Percentiles rank a stretch among this genome's conserved stretches.
phyloP scores from a whole-genome alignment of 305 asterid species.

The Fraxinus platypoda region DNA sequence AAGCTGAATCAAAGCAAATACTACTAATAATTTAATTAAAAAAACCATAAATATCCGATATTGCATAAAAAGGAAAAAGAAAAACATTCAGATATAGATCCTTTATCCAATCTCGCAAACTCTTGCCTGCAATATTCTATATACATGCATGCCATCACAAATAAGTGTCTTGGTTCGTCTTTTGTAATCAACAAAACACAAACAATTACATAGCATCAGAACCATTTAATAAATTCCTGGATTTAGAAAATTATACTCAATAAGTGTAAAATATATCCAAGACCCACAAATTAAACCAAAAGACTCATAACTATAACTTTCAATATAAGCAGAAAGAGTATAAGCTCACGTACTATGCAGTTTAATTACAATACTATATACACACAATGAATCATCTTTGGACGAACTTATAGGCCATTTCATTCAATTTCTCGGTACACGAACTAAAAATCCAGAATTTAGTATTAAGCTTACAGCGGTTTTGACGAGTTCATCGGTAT shows the following conservation, averaged over 20 bases:
- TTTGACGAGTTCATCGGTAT: slow-evolving; percentile 85
- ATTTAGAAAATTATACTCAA: neutral
- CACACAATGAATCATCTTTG: neutral
- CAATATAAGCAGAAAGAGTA: neutral
- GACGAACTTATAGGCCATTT: neutral
- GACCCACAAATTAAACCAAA: neutral
- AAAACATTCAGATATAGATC: neutral
- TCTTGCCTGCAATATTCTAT: neutral
- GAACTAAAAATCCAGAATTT: neutral
- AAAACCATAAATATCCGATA: too few relatives aligned
- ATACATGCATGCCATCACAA: neutral
- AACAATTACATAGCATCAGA: neutral
- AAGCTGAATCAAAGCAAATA: slow-evolving; percentile 1
- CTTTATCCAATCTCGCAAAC: neutral
- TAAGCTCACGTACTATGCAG: neutral
- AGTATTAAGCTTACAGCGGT: slow-evolving; percentile 60
- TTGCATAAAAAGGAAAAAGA: too few relatives aligned
- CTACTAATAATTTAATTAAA: neutral
- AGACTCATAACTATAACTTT: neutral
- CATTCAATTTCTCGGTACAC: neutral
- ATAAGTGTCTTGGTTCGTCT: neutral
- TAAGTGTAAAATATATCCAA: neutral
- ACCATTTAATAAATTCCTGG: neutral
- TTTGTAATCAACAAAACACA: neutral
- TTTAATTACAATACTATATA: neutral